These are phyloP conservation scores for Arthrinium puccinioides DNA, from an alignment of 2,329 filamentous ascomycete genomes.

Conservation along the genomic window DNA sequence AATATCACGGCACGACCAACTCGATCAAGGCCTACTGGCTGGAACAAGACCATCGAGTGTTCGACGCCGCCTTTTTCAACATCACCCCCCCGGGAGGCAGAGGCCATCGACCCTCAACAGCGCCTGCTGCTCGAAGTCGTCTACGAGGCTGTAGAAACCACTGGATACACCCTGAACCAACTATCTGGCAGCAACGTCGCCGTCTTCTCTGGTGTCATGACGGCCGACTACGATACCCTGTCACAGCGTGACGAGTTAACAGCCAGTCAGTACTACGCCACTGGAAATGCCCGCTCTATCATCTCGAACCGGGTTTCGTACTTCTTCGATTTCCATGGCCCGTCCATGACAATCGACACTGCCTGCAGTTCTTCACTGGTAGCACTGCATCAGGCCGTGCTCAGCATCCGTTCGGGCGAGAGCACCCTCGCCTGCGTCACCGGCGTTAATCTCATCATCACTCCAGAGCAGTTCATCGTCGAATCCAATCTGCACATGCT, in stretches of 20 bases:
- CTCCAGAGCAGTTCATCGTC: slow-evolving; percentile 34
- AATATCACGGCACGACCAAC: slow-evolving; percentile 24
- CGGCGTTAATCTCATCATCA: slow-evolving; percentile 34
- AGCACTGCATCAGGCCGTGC: slow-evolving; percentile 29
- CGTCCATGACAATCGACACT: slow-evolving; percentile 31
- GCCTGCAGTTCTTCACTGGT: slow-evolving; percentile 32
- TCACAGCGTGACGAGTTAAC: slow-evolving; percentile 20
- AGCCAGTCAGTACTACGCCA: slow-evolving; percentile 22
- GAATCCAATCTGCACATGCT: slow-evolving; percentile 37
- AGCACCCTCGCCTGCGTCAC: slow-evolving; percentile 33
- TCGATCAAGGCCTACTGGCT: slow-evolving; percentile 22
- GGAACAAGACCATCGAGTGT: slow-evolving; percentile 16
- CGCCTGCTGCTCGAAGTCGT: slow-evolving; percentile 25
- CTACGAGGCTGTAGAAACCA: slow-evolving; percentile 26
- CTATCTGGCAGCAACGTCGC: slow-evolving; percentile 20
- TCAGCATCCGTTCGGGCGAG: slow-evolving; percentile 31
- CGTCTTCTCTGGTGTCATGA: slow-evolving; percentile 25
- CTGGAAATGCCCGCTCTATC: slow-evolving; percentile 25
- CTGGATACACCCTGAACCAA: slow-evolving; percentile 17
- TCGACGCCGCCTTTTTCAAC: slow-evolving; percentile 25
- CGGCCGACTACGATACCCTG: slow-evolving; percentile 21
- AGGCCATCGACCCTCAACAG: slow-evolving; percentile 25
- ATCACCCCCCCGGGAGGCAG: slow-evolving; percentile 27
- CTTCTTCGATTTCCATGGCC: slow-evolving; percentile 31
- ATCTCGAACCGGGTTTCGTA: slow-evolving; percentile 32